phyloP scores from a whole-genome alignment of 2,329 filamentous ascomycete genomes.

The Beauveria sp. region DNA sequence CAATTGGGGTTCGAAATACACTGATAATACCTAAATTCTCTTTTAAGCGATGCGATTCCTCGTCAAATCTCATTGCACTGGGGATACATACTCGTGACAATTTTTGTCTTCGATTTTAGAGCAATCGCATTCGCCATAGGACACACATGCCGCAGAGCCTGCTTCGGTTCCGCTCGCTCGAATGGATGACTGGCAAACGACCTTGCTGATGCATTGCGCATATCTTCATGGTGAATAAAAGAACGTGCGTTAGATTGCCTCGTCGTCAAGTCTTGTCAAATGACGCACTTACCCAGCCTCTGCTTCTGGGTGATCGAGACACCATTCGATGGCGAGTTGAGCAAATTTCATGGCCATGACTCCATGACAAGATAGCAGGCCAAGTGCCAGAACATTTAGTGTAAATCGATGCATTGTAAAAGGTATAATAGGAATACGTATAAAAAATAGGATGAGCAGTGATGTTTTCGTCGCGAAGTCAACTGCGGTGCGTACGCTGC shows the following conservation, averaged over 20 bases:
- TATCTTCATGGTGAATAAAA: neutral
- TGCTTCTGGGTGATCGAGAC: slow-evolving; percentile 3
- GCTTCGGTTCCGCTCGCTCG: neutral
- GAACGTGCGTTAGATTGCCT: neutral
- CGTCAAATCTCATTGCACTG: neutral
- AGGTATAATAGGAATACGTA: neutral
- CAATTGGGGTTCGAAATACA: slow-evolving; percentile 10
- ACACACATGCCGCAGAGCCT: slow-evolving; percentile 13
- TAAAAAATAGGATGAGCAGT: neutral
- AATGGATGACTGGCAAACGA: neutral
- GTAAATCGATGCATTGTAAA: neutral
- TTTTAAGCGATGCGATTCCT: neutral
- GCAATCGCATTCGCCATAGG: slow-evolving; percentile 22
- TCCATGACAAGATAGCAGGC: neutral
- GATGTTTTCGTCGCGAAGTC: neutral
- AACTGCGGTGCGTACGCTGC: neutral
- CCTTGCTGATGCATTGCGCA: neutral
- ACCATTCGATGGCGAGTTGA: slow-evolving; percentile 7
- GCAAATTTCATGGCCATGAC: neutral
- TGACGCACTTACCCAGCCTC: neutral
- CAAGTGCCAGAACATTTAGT: neutral
- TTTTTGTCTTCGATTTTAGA: slow-evolving; percentile 20
- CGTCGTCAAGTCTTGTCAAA: neutral
- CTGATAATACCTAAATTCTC: slow-evolving; percentile 1
- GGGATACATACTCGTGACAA: slow-evolving; percentile 18